Percentiles rank a stretch among this genome's conserved stretches.
These are phyloP conservation scores for Calonectria henricotiae DNA, from an alignment of 2,329 filamentous ascomycete species.

Conservation along the genomic window DNA sequence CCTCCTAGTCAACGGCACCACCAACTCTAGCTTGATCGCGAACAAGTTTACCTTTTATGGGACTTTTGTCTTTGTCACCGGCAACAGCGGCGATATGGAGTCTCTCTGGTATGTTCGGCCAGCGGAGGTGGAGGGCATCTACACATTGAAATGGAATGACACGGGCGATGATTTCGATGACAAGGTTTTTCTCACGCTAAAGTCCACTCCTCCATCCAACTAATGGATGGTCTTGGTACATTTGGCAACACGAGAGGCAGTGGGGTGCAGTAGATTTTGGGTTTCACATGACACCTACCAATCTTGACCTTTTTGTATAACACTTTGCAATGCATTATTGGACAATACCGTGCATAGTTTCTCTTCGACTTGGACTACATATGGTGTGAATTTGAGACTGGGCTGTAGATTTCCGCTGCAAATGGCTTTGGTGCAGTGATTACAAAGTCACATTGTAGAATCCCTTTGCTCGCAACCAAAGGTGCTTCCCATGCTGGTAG, in stretches of 20 bases:
- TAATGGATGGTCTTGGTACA: not conserved
- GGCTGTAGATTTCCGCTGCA: too few species aligned
- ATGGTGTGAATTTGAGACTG: not conserved
- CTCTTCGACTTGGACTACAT: not conserved
- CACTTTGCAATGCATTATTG: conserved; percentile 15
- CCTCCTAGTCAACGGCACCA: conserved; percentile 24
- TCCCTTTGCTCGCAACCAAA: too few species aligned
- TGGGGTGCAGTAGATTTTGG: not conserved
- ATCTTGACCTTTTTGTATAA: conserved; percentile 5
- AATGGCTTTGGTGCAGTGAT: too few species aligned
- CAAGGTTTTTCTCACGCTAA: conserved; percentile 34
- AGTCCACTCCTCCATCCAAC: conserved; percentile 34
- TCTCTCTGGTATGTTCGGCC: conserved; percentile 35
- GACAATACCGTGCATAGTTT: conserved; percentile 5
- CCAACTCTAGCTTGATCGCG: conserved; percentile 5
- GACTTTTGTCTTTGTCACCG: conserved; percentile 27
- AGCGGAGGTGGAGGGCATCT: conserved; percentile 30
- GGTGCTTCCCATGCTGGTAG: too few species aligned
- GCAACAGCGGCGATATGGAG: conserved; percentile 24
- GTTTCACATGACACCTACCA: conserved; percentile 4
- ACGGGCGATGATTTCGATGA: conserved; percentile 16
- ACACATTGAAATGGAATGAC: conserved; percentile 34
- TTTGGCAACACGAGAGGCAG: not conserved
- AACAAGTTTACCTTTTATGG: conserved; percentile 36
- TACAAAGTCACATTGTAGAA: too few species aligned